These are phyloP conservation scores for Candida sp. DNA, from an alignment of 1,139 yeast species.

Conservation along the genomic window DNA sequence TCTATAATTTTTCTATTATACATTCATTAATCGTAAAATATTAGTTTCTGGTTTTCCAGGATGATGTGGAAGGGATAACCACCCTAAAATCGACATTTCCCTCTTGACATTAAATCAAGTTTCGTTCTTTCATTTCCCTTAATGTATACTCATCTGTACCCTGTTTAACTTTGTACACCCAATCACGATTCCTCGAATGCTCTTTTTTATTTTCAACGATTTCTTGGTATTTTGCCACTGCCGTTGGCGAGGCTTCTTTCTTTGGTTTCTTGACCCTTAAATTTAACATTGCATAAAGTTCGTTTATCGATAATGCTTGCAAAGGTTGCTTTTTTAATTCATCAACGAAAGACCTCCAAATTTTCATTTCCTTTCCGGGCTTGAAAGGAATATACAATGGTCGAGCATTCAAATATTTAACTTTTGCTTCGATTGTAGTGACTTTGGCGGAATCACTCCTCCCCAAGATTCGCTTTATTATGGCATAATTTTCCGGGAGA, in stretches of 20 bases:
- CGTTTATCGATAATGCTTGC: neutral
- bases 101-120: conserved; percentile 4
- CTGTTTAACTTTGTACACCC: conserved; percentile 11
- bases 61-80: too few relatives aligned
- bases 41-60: too few relatives aligned
- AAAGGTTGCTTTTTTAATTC: neutral
- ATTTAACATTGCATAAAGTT: neutral
- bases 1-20: conserved; percentile 3
- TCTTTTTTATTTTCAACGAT: conserved; percentile 1
- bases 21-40: neutral
- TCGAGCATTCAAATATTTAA: conserved; percentile 10
- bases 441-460: conserved; percentile 5
- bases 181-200: conserved; percentile 10
- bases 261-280: neutral
- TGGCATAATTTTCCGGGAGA: conserved; percentile 25
- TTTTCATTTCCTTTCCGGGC: conserved; percentile 8
- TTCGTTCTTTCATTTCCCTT: conserved; percentile 16
- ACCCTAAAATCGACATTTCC: too few relatives aligned
- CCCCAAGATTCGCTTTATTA: conserved; percentile 21
- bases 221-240: neutral
- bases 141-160: conserved; percentile 16
- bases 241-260: neutral
- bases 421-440: conserved; percentile 17
- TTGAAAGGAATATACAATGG: conserved; percentile 9
- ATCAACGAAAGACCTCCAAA: conserved; percentile 13